Evolutionary conservation across 129 eudicot genomes (phyloP).

Genomic region (Sambucus nigra): DNA sequence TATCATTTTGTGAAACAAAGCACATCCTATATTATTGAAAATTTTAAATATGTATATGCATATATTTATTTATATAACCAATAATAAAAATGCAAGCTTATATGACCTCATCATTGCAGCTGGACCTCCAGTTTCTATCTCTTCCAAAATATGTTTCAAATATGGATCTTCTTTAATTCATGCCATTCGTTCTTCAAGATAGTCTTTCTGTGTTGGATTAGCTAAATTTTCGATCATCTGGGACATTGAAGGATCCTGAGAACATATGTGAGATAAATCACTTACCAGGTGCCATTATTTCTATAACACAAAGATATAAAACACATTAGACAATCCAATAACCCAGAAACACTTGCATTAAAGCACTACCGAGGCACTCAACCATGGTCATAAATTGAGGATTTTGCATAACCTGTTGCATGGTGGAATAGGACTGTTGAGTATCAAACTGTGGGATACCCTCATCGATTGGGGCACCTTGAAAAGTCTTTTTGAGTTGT

Average conservation of each 20-base stretch:
- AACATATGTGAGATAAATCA: conserved; percentile 5
- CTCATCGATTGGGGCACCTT: conserved; percentile 44
- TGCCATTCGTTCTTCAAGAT: conserved; percentile 88
- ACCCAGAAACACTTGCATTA: conserved; percentile 59
- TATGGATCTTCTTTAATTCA: conserved; percentile 84
- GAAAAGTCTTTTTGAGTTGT: conserved; percentile 84
- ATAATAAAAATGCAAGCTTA: neutral
- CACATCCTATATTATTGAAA: no score
- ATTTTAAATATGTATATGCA: no score
- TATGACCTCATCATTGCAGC: conserved; percentile 96
- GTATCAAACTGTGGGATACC: conserved; percentile 71
- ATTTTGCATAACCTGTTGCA: conserved; percentile 98
- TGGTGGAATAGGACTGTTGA: conserved; percentile 70
- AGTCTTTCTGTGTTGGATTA: conserved; percentile 68
- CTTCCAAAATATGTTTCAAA: conserved; percentile 81
- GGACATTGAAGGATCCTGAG: conserved; percentile 92
- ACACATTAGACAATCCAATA: neutral
- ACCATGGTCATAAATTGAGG: conserved; percentile 97
- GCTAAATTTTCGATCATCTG: conserved; percentile 75
- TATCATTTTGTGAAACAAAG: no score
- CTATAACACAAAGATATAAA: neutral
- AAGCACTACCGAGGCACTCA: conserved; percentile 79
- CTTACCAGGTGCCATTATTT: neutral
- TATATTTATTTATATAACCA: neutral
- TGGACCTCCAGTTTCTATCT: conserved; percentile 90